These are phyloP conservation scores for Phytophthora agathidicida DNA, from an alignment of 352 stramenopile species.

Conservation along the genomic window DNA sequence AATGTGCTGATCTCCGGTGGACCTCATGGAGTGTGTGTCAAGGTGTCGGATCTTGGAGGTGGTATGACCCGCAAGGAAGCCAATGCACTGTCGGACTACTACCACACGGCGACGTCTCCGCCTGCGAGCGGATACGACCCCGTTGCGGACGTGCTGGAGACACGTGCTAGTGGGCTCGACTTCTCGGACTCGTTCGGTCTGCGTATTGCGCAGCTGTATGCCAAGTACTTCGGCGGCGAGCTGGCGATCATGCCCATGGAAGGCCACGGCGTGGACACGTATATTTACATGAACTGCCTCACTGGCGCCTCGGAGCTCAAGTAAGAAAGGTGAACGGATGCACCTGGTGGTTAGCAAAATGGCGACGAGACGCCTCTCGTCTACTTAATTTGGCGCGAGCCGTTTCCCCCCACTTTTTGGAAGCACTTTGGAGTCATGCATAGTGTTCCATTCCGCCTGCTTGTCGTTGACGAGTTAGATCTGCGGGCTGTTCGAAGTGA, in stretches of 20 bases:
- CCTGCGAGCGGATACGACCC: conserved; percentile 61
- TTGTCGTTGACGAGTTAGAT: conserved; percentile 32
- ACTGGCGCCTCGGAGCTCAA: conserved; percentile 77
- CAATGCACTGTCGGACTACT: conserved; percentile 76
- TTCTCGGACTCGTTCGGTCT: conserved; percentile 90
- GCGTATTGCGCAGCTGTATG: conserved; percentile 93
- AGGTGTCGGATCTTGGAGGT: conserved; percentile 77
- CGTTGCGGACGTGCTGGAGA: conserved; percentile 71
- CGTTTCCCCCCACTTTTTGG: no score
- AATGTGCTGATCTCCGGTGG: conserved; percentile 70
- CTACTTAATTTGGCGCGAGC: neutral
- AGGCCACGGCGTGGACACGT: conserved; percentile 96
- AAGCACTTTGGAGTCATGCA: conserved; percentile 25
- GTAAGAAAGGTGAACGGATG: conserved; percentile 31
- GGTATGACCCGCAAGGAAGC: conserved; percentile 79
- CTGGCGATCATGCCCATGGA: conserved; percentile 99
- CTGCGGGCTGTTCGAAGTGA: conserved; percentile 10
- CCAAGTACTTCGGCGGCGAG: conserved; percentile 98
- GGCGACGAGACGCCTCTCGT: no score
- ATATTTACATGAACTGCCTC: conserved; percentile 90
- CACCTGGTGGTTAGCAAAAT: conserved; percentile 5
- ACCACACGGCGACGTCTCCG: conserved; percentile 31
- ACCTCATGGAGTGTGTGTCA: conserved; percentile 77
- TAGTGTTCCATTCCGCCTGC: conserved; percentile 30
- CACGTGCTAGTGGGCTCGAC: conserved; percentile 64